Percentiles rank a stretch among this genome's conserved stretches.
These are phyloP conservation scores for Physcomitrellopsis africana DNA, from an alignment of 225 moss, liverwort and hornwort genomes.

Conservation along the genomic window DNA sequence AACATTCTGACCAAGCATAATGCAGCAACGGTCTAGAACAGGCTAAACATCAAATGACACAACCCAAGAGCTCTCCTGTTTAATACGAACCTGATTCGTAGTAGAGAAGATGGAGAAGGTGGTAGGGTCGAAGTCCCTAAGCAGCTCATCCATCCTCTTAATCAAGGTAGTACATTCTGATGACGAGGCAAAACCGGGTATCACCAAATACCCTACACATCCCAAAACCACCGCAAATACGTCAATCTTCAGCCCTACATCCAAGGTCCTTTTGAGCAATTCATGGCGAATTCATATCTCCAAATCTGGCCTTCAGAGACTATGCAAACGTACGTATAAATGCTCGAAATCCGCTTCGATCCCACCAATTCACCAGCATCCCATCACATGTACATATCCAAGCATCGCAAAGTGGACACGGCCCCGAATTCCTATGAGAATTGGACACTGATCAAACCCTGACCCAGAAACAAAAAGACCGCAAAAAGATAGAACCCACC, in stretches of 20 bases:
- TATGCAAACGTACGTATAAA: no score
- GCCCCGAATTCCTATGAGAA: no score
- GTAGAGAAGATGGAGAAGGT: conserved; percentile 79
- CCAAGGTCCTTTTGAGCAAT: not conserved
- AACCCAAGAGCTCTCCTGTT: conserved; percentile 9
- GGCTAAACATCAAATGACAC: not conserved
- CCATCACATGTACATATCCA: not conserved
- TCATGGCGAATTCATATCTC: not conserved
- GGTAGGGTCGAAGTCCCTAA: conserved; percentile 73
- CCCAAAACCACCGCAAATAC: conserved; percentile 5
- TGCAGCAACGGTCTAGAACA: not conserved
- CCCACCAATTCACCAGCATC: no score
- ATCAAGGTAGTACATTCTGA: conserved; percentile 69
- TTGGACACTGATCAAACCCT: not conserved
- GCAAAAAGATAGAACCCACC: conserved; percentile 32
- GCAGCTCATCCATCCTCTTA: conserved; percentile 73
- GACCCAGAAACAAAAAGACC: not conserved
- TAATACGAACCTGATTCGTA: conserved; percentile 56
- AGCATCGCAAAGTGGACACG: not conserved
- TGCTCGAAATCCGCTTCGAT: no score
- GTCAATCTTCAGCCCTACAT: conserved; percentile 18
- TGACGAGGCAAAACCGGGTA: conserved; percentile 69
- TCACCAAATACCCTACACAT: conserved; percentile 79
- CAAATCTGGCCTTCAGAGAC: no score
- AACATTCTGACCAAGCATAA: not conserved